Base-by-base conservation (phyloP, 2,329 filamentous ascomycete species). In the Clarireedia homoeocarpa region DNA sequence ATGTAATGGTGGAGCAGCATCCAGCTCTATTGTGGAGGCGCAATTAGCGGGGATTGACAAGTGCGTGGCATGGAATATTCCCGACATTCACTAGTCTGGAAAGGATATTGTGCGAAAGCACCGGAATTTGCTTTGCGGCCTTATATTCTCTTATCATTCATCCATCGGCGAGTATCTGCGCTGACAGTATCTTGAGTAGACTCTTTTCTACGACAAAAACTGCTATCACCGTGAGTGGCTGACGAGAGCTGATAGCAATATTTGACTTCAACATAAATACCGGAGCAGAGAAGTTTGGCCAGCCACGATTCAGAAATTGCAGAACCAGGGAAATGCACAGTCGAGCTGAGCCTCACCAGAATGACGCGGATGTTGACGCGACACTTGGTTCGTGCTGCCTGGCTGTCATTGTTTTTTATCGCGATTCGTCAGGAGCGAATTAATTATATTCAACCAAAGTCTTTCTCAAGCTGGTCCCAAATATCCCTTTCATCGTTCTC, bases 401-500 rank as follows among this genome's bases (percentile, higher is more conserved):
- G 14, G 6, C 17, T 42, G 6, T n/a, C 39, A 24, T 23, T 23
- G 42, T 17, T 7, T 7, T 23, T 23, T 23, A 23, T 23, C 12
- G 20, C 12, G 42, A 14, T 45, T 45, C 42, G n/a, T 6, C 20
- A 45, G 14, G 17, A 20, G 30, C 30, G 10, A 34, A 34, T 34
- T 34, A 34, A 34, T 34, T 12, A 20, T 12, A 34, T 38, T 53
- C 50, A 53, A 59, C 67, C 61, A 62, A 77, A 75, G 34, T 72
- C 61, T 40, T 67, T 71, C 63, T 78, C 75, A 39, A 74, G 64
- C 14, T 67, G 67, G 12, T 67, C 69, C 77, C 77, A 79, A 2
- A 74, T 57, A 40, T 74, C 72, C 66, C 63, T 59, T 10, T 58
- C 63, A 2, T 63, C 59, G 1, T 60, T 56, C 12, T 61, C 57